phyloP scores from a whole-genome alignment of 768 basidiomycete genomes.

The Naganishia antarctica region DNA sequence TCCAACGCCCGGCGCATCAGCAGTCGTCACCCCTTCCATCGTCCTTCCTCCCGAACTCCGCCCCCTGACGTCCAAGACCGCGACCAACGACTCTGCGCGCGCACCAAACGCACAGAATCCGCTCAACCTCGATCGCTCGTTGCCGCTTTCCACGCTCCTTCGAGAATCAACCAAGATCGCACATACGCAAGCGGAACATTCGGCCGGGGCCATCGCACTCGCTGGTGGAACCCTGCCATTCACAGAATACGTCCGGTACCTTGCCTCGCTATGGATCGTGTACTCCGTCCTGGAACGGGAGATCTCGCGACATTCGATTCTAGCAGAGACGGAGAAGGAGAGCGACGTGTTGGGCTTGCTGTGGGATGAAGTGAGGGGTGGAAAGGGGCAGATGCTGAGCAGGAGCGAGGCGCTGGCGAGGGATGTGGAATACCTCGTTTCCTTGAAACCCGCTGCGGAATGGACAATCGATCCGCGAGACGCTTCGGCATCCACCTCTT shows the following conservation, averaged over 20 bases:
- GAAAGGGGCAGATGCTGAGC: slow-evolving; percentile 24
- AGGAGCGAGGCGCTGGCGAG: slow-evolving; percentile 60
- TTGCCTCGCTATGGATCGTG: slow-evolving; percentile 73
- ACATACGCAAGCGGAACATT: slow-evolving; percentile 60
- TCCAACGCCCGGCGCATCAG: slow-evolving; percentile 12
- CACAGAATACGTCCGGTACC: slow-evolving; percentile 64
- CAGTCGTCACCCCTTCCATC: slow-evolving; percentile 22
- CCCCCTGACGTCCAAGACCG: not conserved
- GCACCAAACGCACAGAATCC: not conserved
- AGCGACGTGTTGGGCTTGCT: slow-evolving; percentile 18
- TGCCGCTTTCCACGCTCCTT: slow-evolving; percentile 51
- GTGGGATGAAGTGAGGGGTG: slow-evolving; percentile 13
- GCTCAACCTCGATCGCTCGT: slow-evolving; percentile 38
- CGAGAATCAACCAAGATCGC: slow-evolving; percentile 52
- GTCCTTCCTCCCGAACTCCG: slow-evolving; percentile 23
- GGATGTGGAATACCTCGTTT: slow-evolving; percentile 63
- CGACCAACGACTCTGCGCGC: not conserved
- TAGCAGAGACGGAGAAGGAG: not conserved
- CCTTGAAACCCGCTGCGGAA: not conserved
- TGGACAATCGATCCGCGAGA: not conserved
- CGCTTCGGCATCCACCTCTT: not conserved
- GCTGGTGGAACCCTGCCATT: slow-evolving; percentile 59
- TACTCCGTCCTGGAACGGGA: slow-evolving; percentile 52
- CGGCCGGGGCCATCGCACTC: slow-evolving; percentile 58
- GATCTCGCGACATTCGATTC: slow-evolving; percentile 1